Evolutionary conservation across 1,284 basidiomycete genomes (phyloP), one percentile per base, ranked within the genome.

Genomic region (Trichosporon ovoides): DNA sequence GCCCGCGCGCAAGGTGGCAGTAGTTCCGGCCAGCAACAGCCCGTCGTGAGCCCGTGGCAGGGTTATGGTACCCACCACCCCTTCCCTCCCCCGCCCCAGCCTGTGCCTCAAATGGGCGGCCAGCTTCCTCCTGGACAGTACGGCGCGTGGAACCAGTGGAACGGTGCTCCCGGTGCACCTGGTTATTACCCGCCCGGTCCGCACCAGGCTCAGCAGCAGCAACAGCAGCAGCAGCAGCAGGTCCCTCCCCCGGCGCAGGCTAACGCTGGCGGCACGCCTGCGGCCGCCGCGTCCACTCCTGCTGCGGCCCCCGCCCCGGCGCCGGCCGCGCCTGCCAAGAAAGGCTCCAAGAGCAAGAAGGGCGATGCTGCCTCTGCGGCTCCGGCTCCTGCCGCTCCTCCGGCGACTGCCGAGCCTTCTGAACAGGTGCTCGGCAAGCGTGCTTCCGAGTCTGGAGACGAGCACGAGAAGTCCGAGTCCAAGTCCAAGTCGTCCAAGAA

Each of bases 401-500:
- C 48, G n/a, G 40, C 49, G 31, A 10, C 57, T 37, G 43, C 49
- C 12, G 38, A 43, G 20, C 49, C 51, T 1, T 35, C 58, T n/a
- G 65, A 62, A 13, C 56, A 65, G 24, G 64, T 65, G 16, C 53
- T 70, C 1, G 69, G 68, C 34, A 74, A 76, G 60, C 66, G 72
- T 28, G 43, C 61, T 2, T 58, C 67, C 9, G 68, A 70, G 11
- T 55, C 51, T 24, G 53, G 58, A 1, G 65, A 68, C 35, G 58
- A 59, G 20, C 57, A 59, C 13, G 50, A 56, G 18, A 48, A 48
- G 43, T 9, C 24, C 7, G 62, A 66, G 37, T 74, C 74, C 67
- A 75, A 70, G 63, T 65, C 64, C 58, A 76, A 72, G 60, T 68
- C 73, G 66, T 61, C 57, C 49, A 67, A 68, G 63, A 66, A 63